Conservation (phyloP, 202 grass and related monocot species). For the Carex arenaria region DNA sequence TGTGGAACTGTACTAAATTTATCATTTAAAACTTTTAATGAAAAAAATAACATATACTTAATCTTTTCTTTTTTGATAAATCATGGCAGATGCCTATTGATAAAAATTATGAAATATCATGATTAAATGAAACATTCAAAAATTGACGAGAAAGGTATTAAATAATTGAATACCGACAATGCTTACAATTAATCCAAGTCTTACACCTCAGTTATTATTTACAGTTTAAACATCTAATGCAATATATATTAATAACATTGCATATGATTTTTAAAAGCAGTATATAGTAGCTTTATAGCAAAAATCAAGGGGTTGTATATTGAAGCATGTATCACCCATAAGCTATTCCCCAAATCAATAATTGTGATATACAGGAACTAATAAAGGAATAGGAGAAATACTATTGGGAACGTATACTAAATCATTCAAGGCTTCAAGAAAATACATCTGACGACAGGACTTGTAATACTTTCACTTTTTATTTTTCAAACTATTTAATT, state of each 20-base stretch:
- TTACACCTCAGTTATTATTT: not conserved
- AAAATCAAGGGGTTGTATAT: not conserved
- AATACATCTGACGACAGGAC: no score
- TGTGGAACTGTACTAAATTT: no score
- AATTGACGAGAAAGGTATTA: not conserved
- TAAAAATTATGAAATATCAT: not conserved
- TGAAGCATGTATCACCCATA: conserved; percentile 27
- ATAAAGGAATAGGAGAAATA: conserved; percentile 9
- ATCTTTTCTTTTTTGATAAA: no score
- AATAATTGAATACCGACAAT: not conserved
- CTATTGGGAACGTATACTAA: no score
- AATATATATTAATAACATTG: not conserved
- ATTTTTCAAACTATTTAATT: no score
- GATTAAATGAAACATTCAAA: not conserved
- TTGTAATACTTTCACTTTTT: no score
- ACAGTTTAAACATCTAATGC: not conserved
- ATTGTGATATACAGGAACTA: conserved; percentile 15
- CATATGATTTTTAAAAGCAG: not conserved
- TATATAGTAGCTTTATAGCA: not conserved
- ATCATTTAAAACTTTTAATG: no score
- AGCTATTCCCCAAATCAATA: conserved; percentile 25
- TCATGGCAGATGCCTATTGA: no score
- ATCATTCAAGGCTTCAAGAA: no score
- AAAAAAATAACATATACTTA: no score
- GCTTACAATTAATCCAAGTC: not conserved